A percentile compares a stretch with the other conserved stretches of the same genome.
These are phyloP conservation scores for Cytospora leucostoma DNA, from an alignment of 2,329 filamentous ascomycete genomes.

Conservation along the genomic window DNA sequence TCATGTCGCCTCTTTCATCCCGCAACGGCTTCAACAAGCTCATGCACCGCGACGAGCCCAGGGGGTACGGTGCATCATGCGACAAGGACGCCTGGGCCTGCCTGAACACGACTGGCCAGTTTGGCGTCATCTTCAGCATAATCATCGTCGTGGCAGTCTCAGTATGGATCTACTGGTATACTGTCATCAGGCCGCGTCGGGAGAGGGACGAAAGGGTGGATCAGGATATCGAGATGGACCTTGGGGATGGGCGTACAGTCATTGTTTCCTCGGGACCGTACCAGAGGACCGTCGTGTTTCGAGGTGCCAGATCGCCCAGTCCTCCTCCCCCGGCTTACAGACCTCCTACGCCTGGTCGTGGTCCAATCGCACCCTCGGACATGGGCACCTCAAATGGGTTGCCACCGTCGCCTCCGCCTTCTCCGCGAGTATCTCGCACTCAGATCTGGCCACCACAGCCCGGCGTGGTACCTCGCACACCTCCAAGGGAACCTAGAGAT, in stretches of 20 bases:
- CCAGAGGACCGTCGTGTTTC: slow-evolving; percentile 14
- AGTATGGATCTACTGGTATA: slow-evolving; percentile 38
- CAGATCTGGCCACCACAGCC: slow-evolving; percentile 3
- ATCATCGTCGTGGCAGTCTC: slow-evolving; percentile 35
- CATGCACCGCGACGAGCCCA: slow-evolving; percentile 21
- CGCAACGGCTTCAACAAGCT: slow-evolving; percentile 29
- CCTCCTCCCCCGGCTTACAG: slow-evolving; percentile 14
- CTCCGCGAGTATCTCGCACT: not conserved
- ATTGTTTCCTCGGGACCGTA: slow-evolving; percentile 7
- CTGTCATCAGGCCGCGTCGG: slow-evolving; percentile 22
- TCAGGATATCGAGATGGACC: slow-evolving; percentile 12
- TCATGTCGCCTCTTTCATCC: slow-evolving; percentile 4
- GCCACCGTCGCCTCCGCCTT: not conserved
- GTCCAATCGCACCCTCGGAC: not conserved
- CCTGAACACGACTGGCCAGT: slow-evolving; percentile 40
- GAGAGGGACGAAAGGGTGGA: slow-evolving; percentile 19
- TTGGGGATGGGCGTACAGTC: slow-evolving; percentile 14
- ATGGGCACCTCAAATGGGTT: not conserved
- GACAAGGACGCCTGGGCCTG: slow-evolving; percentile 43
- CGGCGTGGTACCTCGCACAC: not conserved
- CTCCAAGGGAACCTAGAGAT: not conserved
- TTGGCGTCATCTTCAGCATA: slow-evolving; percentile 44
- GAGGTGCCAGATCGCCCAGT: not conserved
- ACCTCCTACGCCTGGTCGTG: slow-evolving; percentile 5
- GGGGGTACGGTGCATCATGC: slow-evolving; percentile 6